Base-by-base conservation (phyloP, 371 early-diverging fungal species). In the Blakeslea trispora region DNA sequence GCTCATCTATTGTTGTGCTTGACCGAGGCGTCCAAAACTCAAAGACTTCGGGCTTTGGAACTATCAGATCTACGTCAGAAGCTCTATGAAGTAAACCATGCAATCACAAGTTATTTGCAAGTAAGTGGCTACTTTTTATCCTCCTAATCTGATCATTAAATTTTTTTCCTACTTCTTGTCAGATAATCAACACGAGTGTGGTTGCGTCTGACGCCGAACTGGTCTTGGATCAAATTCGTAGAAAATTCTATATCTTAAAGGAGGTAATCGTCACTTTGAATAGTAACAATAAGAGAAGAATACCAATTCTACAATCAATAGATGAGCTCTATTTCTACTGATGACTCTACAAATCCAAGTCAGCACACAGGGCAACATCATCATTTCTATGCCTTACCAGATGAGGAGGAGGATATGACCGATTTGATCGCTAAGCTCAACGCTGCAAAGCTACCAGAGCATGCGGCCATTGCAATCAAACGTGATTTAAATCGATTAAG, bases 191-290 rank as follows among this genome's bases (percentile, higher is more conserved):
- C 37, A 46, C 34, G 57, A 37, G 42, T 28, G 28, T 69, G 50
- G 28, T 52, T 55, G 48, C 41, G 22, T 13, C 44, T 46, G 42
- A 57, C 46, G 52, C 57, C 55, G 49, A 50, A 40, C 40, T 50
- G 52, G 6, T 41, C 15, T 61, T 66, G 19, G 89, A 86, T 50
- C 79, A 86, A 64, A 86, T 88, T 67, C 89, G 91, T 45, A 78
- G 90, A 50, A 91, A 89, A 59, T 90, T 85, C 60, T 87, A 90
- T 60, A 71, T 93, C 39, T 75, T 90, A 4, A 87, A 91, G 57
- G 90, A 90, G 81, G 88, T 86, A 65, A 32, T 43, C 45, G 44
- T 11, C 60, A 9, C 13, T 45, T 40, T 44, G 7, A n/a, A 40
- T 10, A 40, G 19, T 4, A 37, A 10, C 3, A 10, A 37, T 2